Percentiles rank a stretch among this genome's conserved stretches.
These are phyloP conservation scores for Camelina laxa DNA, from an alignment of 345 rosid species.

Conservation along the genomic window DNA sequence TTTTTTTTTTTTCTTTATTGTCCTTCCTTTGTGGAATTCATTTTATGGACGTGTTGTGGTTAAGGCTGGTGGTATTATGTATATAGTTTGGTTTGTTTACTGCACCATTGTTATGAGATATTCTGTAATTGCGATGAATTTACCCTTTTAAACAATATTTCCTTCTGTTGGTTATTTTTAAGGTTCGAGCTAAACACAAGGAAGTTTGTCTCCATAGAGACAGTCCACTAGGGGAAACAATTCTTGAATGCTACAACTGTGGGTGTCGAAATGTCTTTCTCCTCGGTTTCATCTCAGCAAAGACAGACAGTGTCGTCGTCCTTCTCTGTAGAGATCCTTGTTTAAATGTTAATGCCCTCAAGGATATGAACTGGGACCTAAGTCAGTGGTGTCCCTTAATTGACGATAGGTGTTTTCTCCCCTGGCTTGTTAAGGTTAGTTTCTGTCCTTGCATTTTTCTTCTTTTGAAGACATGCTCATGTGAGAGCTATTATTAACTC, in stretches of 20 bases:
- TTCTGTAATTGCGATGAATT: not conserved
- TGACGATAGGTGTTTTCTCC: slow-evolving; percentile 98
- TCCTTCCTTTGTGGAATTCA: not conserved
- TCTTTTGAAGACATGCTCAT: slow-evolving; percentile 1
- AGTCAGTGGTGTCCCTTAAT: slow-evolving; percentile 99
- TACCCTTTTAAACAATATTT: slow-evolving; percentile 6
- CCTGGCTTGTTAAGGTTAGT: slow-evolving; percentile 98
- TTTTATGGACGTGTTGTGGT: slow-evolving; percentile 1
- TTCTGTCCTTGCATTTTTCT: not conserved
- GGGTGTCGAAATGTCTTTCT: slow-evolving; percentile 99
- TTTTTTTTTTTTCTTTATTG: not conserved
- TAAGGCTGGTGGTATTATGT: not conserved
- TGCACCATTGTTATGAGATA: slow-evolving; percentile 7
- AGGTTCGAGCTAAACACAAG: slow-evolving; percentile 99
- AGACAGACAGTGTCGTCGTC: slow-evolving; percentile 98
- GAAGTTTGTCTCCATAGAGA: slow-evolving; percentile 99
- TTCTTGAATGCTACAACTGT: slow-evolving; percentile 98
- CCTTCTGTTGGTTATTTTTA: slow-evolving; percentile 31
- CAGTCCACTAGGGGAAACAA: slow-evolving; percentile 98
- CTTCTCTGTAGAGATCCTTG: slow-evolving; percentile 99
- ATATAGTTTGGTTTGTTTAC: slow-evolving; percentile 21
- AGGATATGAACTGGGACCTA: slow-evolving; percentile 99
- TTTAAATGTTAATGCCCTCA: slow-evolving; percentile 94
- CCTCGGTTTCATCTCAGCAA: slow-evolving; percentile 97
- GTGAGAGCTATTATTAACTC: slow-evolving; percentile 13